Conservation (phyloP, 2,329 filamentous ascomycete genomes). For the Cercospora berteroae region DNA sequence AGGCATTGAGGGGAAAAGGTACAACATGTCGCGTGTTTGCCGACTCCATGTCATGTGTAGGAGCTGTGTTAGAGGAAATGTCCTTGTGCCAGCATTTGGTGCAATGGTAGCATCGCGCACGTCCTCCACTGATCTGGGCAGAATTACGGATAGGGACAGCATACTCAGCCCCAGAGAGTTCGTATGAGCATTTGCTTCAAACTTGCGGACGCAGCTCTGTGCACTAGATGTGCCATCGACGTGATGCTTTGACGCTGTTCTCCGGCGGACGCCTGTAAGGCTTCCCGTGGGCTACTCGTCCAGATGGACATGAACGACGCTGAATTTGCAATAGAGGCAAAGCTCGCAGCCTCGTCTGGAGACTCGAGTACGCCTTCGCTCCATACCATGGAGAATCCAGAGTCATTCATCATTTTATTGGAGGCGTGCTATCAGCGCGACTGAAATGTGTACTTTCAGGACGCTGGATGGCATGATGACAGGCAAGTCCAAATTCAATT, state of each 20-base stretch:
- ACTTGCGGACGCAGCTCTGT: neutral
- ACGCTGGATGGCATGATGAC: neutral
- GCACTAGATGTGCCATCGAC: neutral
- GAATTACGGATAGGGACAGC: neutral
- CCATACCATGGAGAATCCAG: neutral
- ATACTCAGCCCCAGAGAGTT: neutral
- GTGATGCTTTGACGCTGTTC: neutral
- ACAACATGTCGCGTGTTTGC: neutral
- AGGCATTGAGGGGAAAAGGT: neutral
- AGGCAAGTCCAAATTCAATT: no score
- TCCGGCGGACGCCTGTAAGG: neutral
- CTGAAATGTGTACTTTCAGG: neutral
- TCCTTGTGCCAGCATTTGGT: neutral
- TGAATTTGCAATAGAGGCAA: neutral
- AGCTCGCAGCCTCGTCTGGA: neutral
- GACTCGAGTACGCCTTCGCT: neutral
- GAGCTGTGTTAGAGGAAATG: neutral
- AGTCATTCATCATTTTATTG: neutral
- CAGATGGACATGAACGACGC: neutral
- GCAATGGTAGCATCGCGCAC: neutral
- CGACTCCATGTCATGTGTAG: neutral
- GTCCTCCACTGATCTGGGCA: neutral
- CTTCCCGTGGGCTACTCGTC: neutral
- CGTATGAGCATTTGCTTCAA: neutral
- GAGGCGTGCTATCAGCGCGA: neutral